These are phyloP conservation scores for Lachnellula arida DNA, from an alignment of 2,329 filamentous ascomycete genomes.

Conservation along the genomic window DNA sequence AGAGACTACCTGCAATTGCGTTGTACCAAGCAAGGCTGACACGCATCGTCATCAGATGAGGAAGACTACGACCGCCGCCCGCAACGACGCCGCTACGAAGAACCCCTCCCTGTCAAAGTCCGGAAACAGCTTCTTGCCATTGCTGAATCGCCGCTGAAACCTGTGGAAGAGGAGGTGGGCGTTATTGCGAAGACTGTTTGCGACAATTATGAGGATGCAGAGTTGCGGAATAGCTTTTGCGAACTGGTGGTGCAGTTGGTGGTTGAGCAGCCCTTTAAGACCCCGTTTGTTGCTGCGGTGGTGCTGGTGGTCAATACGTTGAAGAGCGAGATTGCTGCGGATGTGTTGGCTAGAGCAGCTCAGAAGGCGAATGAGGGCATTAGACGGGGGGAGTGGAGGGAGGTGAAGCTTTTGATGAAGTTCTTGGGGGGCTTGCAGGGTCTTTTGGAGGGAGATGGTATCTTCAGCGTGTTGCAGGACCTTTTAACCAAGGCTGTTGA, in stretches of 20 bases:
- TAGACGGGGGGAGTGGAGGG: constrained; percentile 73
- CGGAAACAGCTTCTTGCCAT: constrained; percentile 75
- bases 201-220: constrained; percentile 82
- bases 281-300: constrained; percentile 86
- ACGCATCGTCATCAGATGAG: constrained; percentile 50
- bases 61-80: constrained; percentile 72
- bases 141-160: constrained; percentile 74
- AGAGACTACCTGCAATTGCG: constrained; percentile 1
- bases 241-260: constrained; percentile 71
- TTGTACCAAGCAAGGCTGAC: constrained; percentile 25
- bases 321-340: constrained; percentile 68
- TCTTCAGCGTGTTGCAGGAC: constrained; percentile 81
- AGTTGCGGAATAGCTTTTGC: constrained; percentile 68
- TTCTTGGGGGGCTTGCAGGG: constrained; percentile 84
- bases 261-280: constrained; percentile 92
- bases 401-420: constrained; percentile 85
- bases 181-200: constrained; percentile 71
- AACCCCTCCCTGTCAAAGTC: constrained; percentile 65
- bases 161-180: constrained; percentile 73
- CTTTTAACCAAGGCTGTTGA: constrained; percentile 90
- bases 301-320: constrained; percentile 74
- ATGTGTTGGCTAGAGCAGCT: constrained; percentile 62
- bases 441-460: constrained; percentile 74
- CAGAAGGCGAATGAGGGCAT: constrained; percentile 63
- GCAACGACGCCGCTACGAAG: constrained; percentile 69